Conservation (phyloP, 202 grass and related monocot species). For the Digitaria exilis region DNA sequence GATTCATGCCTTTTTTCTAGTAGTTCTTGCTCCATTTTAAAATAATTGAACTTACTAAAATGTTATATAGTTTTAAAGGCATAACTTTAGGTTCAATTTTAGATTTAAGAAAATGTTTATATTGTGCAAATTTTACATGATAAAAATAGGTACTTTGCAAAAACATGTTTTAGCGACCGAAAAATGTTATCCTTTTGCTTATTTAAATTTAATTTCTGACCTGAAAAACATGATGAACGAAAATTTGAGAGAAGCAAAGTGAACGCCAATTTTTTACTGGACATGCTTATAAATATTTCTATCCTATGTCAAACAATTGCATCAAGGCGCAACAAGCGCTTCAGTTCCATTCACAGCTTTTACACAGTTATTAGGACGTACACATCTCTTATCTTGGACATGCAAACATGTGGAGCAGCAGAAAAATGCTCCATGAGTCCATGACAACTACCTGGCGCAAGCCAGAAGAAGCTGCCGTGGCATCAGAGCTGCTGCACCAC, state of each 20-base stretch:
- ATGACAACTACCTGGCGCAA: background rate
- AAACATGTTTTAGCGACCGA: background rate
- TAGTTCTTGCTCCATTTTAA: background rate
- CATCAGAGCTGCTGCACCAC: constrained; percentile 24
- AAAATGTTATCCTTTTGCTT: no score
- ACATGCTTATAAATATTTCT: background rate
- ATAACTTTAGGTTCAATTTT: background rate
- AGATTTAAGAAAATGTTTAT: background rate
- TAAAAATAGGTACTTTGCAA: background rate
- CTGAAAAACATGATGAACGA: background rate
- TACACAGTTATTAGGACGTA: background rate
- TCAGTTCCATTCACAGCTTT: background rate
- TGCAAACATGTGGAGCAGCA: background rate
- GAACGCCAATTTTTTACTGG: background rate
- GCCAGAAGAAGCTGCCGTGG: constrained; percentile 3
- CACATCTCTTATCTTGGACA: background rate
- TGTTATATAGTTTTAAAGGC: background rate
- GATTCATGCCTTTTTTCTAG: background rate
- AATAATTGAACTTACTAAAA: background rate
- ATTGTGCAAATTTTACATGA: background rate
- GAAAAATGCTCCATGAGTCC: background rate
- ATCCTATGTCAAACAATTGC: background rate
- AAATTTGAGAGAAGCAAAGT: background rate
- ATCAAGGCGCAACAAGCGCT: background rate
- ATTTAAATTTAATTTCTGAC: background rate